Percentiles rank a stretch among this genome's conserved stretches.
phyloP scores from a whole-genome alignment of 768 basidiomycete genomes.

The Sutorius australiensis region DNA sequence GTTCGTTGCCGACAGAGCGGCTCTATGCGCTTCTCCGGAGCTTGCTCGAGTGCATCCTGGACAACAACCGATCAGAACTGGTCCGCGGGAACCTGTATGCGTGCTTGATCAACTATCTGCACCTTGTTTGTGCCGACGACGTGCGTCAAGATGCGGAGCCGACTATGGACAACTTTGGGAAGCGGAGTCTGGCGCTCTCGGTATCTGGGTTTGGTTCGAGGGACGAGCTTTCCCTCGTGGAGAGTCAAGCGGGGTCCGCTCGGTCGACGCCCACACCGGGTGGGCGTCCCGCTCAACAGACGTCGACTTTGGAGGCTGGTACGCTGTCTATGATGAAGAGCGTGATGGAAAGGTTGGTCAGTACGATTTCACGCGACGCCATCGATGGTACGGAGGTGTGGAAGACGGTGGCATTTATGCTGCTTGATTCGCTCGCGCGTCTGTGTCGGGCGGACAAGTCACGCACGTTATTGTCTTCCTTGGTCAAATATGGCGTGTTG shows the following conservation, averaged over 20 bases:
- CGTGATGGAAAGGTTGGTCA: conserved; percentile 67
- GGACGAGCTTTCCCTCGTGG: conserved; percentile 39
- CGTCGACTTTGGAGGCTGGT: conserved; percentile 53
- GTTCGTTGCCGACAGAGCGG: conserved; percentile 75
- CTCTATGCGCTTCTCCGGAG: conserved; percentile 69
- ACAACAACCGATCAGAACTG: conserved; percentile 75
- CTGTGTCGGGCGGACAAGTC: conserved; percentile 70
- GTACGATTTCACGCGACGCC: conserved; percentile 80
- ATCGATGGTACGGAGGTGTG: conserved; percentile 95
- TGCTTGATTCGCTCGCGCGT: conserved; percentile 76
- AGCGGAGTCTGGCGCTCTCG: conserved; percentile 26
- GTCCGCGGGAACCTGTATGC: conserved; percentile 96
- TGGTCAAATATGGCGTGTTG: conserved; percentile 74
- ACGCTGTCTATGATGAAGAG: conserved; percentile 65
- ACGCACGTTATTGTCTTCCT: conserved; percentile 50
- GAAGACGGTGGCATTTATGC: conserved; percentile 93
- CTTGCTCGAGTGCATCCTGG: conserved; percentile 70
- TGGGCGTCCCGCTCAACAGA: neutral
- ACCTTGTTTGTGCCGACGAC: conserved; percentile 45
- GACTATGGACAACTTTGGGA: conserved; percentile 20
- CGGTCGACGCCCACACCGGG: conserved; percentile 20
- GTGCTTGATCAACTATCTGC: conserved; percentile 82
- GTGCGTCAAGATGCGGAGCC: conserved; percentile 11
- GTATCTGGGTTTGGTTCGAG: conserved; percentile 36
- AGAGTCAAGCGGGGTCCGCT: conserved; percentile 34